A percentile compares a stretch with the other conserved stretches of the same genome.
These are phyloP conservation scores for Coniosporium apollinis DNA, from an alignment of 495 filamentous ascomycete species.

Conservation along the genomic window DNA sequence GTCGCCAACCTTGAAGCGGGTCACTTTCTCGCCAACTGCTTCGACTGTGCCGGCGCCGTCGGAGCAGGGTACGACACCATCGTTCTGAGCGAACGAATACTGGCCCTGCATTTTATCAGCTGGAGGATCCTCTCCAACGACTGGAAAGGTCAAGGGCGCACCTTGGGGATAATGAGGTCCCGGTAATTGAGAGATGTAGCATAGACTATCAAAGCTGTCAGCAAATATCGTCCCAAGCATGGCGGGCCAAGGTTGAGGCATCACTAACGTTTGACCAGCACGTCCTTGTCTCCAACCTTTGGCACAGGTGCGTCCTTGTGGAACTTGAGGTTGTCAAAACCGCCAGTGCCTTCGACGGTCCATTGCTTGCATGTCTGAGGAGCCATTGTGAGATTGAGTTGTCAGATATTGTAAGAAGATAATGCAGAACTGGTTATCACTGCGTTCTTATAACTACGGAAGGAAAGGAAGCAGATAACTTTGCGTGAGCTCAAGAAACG, in stretches of 20 bases:
- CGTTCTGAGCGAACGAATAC: slow-evolving; percentile 45
- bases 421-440: too few species aligned
- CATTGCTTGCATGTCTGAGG: slow-evolving; percentile 48
- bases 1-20: slow-evolving; percentile 52
- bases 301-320: slow-evolving; percentile 38
- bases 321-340: slow-evolving; percentile 44
- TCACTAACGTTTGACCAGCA: slow-evolving; percentile 43
- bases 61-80: slow-evolving; percentile 51
- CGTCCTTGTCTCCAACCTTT: slow-evolving; percentile 47
- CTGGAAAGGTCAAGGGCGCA: slow-evolving; percentile 11
- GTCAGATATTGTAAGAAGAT: too few species aligned
- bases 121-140: not conserved
- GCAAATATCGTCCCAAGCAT: not conserved
- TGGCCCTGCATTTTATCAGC: slow-evolving; percentile 28
- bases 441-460: too few species aligned
- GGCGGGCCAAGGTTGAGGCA: not conserved
- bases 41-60: slow-evolving; percentile 64
- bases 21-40: slow-evolving; percentile 49
- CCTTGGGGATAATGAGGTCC: slow-evolving; percentile 60
- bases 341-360: slow-evolving; percentile 37
- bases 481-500: too few species aligned
- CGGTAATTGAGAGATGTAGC: slow-evolving; percentile 72
- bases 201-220: slow-evolving; percentile 27
- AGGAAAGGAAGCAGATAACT: too few species aligned
- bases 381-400: slow-evolving; percentile 30